Evolutionary conservation across 2,329 filamentous ascomycete species (phyloP), one percentile per base, ranked within the genome.

Genomic region (Trichoderma sp.): DNA sequence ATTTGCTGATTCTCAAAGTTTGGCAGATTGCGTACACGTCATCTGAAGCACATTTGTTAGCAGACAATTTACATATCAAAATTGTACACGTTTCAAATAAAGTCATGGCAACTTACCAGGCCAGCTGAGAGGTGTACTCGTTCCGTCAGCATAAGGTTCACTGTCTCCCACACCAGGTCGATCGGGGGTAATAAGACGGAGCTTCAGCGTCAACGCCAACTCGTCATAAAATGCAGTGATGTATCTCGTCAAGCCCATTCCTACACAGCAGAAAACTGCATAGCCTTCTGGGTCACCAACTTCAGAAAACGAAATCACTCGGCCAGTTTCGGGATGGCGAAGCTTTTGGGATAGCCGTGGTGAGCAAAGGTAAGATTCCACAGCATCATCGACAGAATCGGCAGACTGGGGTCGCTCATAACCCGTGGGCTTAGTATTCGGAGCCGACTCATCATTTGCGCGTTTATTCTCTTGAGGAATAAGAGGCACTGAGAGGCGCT

Each of bases 201-300:
- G 81, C 78, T 93, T 96, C 69, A 99, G 82, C 0, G 94, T 97
- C 75, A 92, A 82, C 2, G 96, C 96, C 65, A 99, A 84, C 78
- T 99, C 96, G 77, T 99, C 96, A 77, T 98, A 99, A 77, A 99
- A 99, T 0, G 94, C 94, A 70, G 93, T 97, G 70, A 99, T 92
- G 77, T 96, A 99, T 79, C 96, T 88, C 13, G 96, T 99, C 75
- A 99, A 81, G 0, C 96, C 96, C 96, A 99, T 99, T 24, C 96
- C 96, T 3, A 99, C 94, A 75, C 96, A 99, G 77, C 96, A 96
- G 74, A 99, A 94, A 2, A 99, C 93, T 3, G 94, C 95, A 73
- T 91, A 95, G 1, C 96, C 96, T 54, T 95, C 89, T 0, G 94
- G 90, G 77, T 98, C 94, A 16, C 96, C 96, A 3, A 99, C 96